phyloP scores from a whole-genome alignment of 2,329 filamentous ascomycete species.

The Aspergillus vadensis region DNA sequence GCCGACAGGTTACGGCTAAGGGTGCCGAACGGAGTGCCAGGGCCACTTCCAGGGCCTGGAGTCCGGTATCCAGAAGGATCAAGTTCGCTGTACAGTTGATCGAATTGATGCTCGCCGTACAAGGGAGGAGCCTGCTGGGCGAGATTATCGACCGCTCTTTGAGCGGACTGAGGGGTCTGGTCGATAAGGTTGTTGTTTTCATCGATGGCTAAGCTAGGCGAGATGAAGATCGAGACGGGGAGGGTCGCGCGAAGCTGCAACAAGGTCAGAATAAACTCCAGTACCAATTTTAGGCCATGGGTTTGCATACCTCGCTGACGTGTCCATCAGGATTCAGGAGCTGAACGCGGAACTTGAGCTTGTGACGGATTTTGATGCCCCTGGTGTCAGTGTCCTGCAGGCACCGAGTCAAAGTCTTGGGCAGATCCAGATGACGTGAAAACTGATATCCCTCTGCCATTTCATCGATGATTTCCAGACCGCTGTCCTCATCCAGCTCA shows the following conservation, averaged over 20 bases:
- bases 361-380: constrained; percentile 89
- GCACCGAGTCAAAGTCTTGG: constrained; percentile 78
- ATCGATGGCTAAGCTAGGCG: constrained; percentile 85
- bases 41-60: constrained; percentile 65
- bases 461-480: constrained; percentile 57
- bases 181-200: constrained; percentile 79
- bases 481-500: constrained; percentile 67
- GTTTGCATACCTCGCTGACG: constrained; percentile 71
- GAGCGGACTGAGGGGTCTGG: constrained; percentile 55
- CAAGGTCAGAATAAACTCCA: constrained; percentile 14
- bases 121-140: constrained; percentile 78
- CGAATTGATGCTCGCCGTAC: constrained; percentile 86
- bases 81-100: constrained; percentile 86
- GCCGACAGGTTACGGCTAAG: constrained; percentile 71
- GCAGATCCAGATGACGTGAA: constrained; percentile 65
- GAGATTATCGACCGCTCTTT: constrained; percentile 55
- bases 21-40: constrained; percentile 76
- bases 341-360: constrained; percentile 86
- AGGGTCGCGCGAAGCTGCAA: constrained; percentile 78
- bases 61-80: constrained; percentile 81
- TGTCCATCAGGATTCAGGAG: constrained; percentile 95
- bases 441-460: constrained; percentile 63
- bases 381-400: constrained; percentile 86
- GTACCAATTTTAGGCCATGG: not conserved
- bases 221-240: constrained; percentile 92